Evolutionary conservation across 345 rosid genomes (phyloP).

Genomic region (Carallia brachiata): DNA sequence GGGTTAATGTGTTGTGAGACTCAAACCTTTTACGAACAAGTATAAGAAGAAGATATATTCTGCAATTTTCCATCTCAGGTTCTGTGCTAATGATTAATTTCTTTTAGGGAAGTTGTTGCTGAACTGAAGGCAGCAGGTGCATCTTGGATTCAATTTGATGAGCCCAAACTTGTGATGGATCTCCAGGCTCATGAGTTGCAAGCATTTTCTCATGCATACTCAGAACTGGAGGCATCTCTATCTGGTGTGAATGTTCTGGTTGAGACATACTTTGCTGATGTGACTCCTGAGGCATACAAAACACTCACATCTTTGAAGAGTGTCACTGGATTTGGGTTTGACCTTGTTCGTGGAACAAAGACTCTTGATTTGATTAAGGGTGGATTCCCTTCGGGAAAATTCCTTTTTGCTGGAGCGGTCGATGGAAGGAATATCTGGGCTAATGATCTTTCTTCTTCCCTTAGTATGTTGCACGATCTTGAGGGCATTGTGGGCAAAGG

Average conservation of each 20-base stretch:
- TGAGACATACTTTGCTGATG: conserved; percentile 94
- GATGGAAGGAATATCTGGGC: conserved; percentile 99
- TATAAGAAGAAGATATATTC: background rate
- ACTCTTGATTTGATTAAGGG: conserved; percentile 78
- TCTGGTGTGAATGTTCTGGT: conserved; percentile 78
- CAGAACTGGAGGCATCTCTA: conserved; percentile 69
- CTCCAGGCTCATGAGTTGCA: conserved; percentile 70
- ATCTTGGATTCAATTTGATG: conserved; percentile 90
- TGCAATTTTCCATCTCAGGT: background rate
- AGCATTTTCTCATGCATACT: conserved; percentile 76
- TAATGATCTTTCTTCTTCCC: conserved; percentile 84
- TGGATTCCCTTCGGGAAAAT: conserved; percentile 76
- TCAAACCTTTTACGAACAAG: background rate
- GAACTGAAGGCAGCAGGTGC: conserved; percentile 99
- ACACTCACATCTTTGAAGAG: conserved; percentile 79
- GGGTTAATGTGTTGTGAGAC: background rate
- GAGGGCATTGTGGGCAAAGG: conserved; percentile 91
- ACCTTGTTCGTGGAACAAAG: conserved; percentile 84
- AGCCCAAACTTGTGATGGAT: conserved; percentile 87
- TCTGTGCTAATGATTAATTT: conserved; percentile 2
- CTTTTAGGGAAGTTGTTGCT: conserved; percentile 67
- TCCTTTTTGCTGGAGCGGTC: conserved; percentile 90
- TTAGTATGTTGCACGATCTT: conserved; percentile 47
- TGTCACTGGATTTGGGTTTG: conserved; percentile 80
- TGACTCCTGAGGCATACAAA: conserved; percentile 77